Evolutionary conservation across 2,329 filamentous ascomycete genomes (phyloP), one percentile per base, ranked within the genome.

Genomic region (Neoscytalidium dimidiatum): DNA sequence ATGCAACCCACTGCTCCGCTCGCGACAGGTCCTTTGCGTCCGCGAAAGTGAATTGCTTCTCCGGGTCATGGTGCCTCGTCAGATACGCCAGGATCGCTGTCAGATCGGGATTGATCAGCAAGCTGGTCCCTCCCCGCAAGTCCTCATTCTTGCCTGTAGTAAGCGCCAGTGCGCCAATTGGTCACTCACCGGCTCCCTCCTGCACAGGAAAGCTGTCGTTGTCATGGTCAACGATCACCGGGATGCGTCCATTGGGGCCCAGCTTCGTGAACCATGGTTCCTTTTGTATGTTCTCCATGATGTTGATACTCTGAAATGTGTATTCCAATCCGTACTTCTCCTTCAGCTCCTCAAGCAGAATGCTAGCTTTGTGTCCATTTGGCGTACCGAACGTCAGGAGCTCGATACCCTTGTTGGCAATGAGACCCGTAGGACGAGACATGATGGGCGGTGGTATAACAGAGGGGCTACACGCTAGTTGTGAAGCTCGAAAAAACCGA

Each of bases 221-320:
- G 74, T 90, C 86, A 68, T 90, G 88, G 77, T 90, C 88, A 31
- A 90, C 83, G 52, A 90, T 84, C 52, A 85, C 87, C 1, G 88
- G 87, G 69, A 90, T 89, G 17, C 87, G 83, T 3, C 88, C 88
- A 74, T 90, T 91, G 41, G 88, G 87, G 66, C 84, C 84, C 31
- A 88, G 72, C 41, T 84, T 84, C 0, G 83, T 86, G 78, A 85
- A 90, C 88, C 88, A 90, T 1, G 83, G 80, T 79, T 90, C 82
- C 75, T 90, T 90, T 70, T 90, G 88, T 29, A 87, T 83, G 77
- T 88, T 88, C 71, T 87, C 81, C 65, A 71, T 70, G 26, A 77
- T 90, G 75, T 88, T 82, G 74, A 90, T 82, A 64, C 72, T 70
- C 69, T 90, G 87, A 70, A 76, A 84, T 4, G 84, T 84, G 75